A percentile compares a stretch with the other conserved stretches of the same genome.
Evolutionary conservation across 2,329 filamentous ascomycete genomes (phyloP).

Genomic region (Xylaria arbuscula): DNA sequence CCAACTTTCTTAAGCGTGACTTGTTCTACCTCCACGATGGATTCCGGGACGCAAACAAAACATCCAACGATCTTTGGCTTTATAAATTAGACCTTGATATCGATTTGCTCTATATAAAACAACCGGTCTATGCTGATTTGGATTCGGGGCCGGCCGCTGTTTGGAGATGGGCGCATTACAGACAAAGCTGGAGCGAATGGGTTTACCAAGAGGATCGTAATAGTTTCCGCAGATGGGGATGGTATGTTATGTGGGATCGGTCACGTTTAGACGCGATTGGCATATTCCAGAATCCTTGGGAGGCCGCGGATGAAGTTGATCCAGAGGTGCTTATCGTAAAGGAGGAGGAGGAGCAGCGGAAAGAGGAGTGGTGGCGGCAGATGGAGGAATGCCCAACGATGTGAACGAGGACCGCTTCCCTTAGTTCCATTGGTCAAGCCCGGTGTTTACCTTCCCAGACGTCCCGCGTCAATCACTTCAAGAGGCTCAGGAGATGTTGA

Average conservation of each 20-base stretch:
- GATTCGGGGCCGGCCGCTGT: neutral
- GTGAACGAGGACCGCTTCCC: no score
- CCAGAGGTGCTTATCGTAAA: neutral
- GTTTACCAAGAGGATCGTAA: slow-evolving; percentile 9
- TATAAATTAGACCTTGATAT: neutral
- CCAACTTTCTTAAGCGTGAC: neutral
- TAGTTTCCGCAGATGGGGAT: slow-evolving; percentile 35
- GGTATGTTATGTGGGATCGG: slow-evolving; percentile 44
- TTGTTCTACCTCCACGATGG: neutral
- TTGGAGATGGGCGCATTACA: slow-evolving; percentile 12
- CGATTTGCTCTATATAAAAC: neutral
- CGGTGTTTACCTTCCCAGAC: neutral
- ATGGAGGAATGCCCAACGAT: no score
- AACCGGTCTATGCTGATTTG: neutral
- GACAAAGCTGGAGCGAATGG: slow-evolving; percentile 9
- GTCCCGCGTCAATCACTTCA: neutral
- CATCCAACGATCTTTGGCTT: neutral
- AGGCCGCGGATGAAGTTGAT: neutral
- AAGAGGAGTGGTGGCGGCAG: no score
- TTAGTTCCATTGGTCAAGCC: neutral
- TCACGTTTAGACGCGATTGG: slow-evolving; percentile 32
- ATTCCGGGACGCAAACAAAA: neutral
- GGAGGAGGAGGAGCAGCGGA: neutral
- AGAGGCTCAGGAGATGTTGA: slow-evolving; percentile 2
- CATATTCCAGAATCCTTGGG: slow-evolving; percentile 21